Conservation (phyloP, 106 monocot genomes). For the Dendrobium huoshanense region DNA sequence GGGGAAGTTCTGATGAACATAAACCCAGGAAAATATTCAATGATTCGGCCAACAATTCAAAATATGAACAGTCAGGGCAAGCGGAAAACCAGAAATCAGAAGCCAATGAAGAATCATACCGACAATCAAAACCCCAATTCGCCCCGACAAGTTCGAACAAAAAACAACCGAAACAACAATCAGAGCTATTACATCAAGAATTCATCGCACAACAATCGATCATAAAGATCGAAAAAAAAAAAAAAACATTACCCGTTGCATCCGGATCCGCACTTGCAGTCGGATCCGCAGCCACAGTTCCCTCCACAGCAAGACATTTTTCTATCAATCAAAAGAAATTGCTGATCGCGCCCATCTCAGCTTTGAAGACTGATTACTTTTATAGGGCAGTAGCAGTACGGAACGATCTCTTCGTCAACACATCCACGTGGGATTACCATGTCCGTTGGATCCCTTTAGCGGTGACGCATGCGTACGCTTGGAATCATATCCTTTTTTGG, state of each 20-base stretch:
- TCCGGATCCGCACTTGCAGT: slow-evolving; percentile 62
- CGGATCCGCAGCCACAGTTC: slow-evolving; percentile 69
- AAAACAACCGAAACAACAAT: no score
- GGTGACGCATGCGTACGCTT: neutral
- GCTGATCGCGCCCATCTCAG: neutral
- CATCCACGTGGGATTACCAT: neutral
- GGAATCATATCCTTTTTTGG: neutral
- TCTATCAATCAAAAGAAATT: neutral
- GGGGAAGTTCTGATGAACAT: no score
- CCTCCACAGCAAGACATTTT: slow-evolving; percentile 69
- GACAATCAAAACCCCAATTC: no score
- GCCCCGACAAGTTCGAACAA: no score
- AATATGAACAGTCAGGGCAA: no score
- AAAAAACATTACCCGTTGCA: slow-evolving; percentile 48
- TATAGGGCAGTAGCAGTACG: neutral
- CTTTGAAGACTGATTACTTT: neutral
- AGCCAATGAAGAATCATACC: no score
- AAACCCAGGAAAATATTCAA: no score
- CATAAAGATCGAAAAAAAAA: neutral
- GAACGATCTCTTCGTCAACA: neutral
- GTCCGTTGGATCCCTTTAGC: neutral
- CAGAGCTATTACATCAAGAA: no score
- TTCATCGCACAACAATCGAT: neutral
- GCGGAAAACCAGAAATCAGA: no score
- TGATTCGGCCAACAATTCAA: no score